Conservation (phyloP, 2,329 filamentous ascomycete species). For the Hypoxylon sp. region DNA sequence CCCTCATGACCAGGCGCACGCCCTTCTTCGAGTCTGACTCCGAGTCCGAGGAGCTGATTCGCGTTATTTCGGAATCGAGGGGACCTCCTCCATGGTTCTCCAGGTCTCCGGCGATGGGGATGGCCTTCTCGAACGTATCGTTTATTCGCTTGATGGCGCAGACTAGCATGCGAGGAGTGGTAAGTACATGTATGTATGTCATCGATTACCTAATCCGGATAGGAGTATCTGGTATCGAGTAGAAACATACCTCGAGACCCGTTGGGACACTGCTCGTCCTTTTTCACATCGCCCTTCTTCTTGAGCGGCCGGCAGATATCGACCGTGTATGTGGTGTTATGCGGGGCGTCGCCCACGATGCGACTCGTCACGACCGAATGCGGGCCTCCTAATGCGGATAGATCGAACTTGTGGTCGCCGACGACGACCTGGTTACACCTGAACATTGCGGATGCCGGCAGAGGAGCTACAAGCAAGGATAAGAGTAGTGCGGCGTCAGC, state of each 20-base stretch:
- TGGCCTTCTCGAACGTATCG: conserved; percentile 69
- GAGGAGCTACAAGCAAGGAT: conserved; percentile 56
- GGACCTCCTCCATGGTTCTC: conserved; percentile 68
- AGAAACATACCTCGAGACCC: conserved; percentile 74
- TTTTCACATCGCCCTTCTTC: conserved; percentile 69
- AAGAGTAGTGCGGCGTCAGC: conserved; percentile 57
- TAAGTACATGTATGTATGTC: conserved; percentile 6
- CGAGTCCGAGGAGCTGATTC: conserved; percentile 75
- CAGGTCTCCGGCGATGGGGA: conserved; percentile 83
- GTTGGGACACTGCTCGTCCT: conserved; percentile 75
- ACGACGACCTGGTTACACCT: conserved; percentile 74
- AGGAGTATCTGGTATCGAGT: background rate
- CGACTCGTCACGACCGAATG: conserved; percentile 76
- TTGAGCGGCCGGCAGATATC: conserved; percentile 81
- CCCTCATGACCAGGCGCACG: conserved; percentile 76
- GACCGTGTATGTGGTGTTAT: conserved; percentile 85
- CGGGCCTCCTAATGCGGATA: conserved; percentile 75
- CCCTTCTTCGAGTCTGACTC: conserved; percentile 78
- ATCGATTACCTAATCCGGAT: conserved; percentile 5
- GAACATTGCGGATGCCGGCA: conserved; percentile 65
- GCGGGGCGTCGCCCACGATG: conserved; percentile 66
- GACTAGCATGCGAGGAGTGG: conserved; percentile 62
- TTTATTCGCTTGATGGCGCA: conserved; percentile 79
- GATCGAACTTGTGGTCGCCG: conserved; percentile 73
- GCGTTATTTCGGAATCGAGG: conserved; percentile 76